Evolutionary conservation across 2,329 filamentous ascomycete species (phyloP).

Genomic region (Ilyonectria robusta): DNA sequence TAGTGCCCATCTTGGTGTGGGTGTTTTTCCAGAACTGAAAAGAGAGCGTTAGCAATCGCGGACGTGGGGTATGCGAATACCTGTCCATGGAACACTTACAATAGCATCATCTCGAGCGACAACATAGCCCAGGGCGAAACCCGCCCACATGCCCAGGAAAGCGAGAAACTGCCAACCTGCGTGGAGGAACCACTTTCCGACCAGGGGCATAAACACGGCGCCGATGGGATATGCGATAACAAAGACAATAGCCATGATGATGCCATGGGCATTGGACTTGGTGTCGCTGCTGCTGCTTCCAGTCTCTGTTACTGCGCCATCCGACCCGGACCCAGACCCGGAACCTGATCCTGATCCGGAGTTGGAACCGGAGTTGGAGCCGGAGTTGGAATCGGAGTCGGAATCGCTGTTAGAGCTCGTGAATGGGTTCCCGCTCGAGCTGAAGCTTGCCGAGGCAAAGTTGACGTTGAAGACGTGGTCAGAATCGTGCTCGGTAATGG

Average conservation of each 20-base stretch:
- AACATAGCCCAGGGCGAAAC: slow-evolving; percentile 70
- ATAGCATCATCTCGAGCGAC: slow-evolving; percentile 56
- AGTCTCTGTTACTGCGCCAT: slow-evolving; percentile 32
- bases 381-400: slow-evolving; percentile 9
- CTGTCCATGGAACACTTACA: slow-evolving; percentile 55
- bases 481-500: slow-evolving; percentile 63
- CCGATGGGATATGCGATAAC: slow-evolving; percentile 72
- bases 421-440: slow-evolving; percentile 68
- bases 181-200: slow-evolving; percentile 72
- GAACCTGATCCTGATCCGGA: slow-evolving; percentile 9
- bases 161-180: slow-evolving; percentile 67
- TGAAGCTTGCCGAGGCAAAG: slow-evolving; percentile 62
- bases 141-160: slow-evolving; percentile 71
- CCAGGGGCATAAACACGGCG: slow-evolving; percentile 71
- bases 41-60: slow-evolving; percentile 34
- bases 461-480: slow-evolving; percentile 62
- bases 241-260: slow-evolving; percentile 74
- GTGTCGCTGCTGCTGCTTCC: slow-evolving; percentile 41
- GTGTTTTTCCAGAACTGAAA: slow-evolving; percentile 64
- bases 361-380: slow-evolving; percentile 18
- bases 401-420: slow-evolving; percentile 33
- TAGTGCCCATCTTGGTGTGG: slow-evolving; percentile 71
- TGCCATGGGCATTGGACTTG: slow-evolving; percentile 65
- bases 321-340: slow-evolving; percentile 16
- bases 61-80: slow-evolving; percentile 13